These are phyloP conservation scores for Plasmopara viticola DNA, from an alignment of 352 stramenopile genomes.

Conservation along the genomic window DNA sequence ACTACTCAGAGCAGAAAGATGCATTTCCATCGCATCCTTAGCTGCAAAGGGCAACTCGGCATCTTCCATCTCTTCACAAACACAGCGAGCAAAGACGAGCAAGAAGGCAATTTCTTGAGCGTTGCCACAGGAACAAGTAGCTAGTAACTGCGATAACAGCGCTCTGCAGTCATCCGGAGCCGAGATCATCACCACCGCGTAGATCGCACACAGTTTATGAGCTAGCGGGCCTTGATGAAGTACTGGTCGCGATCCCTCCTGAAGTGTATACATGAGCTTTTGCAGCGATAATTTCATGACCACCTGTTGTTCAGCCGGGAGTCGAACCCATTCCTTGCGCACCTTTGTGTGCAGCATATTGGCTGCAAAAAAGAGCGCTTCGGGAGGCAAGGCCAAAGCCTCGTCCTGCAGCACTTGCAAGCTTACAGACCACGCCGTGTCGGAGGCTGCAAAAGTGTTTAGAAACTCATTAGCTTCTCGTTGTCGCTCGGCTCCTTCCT, in stretches of 20 bases:
- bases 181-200: constrained; percentile 50
- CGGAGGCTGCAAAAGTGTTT: constrained; percentile 40
- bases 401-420: constrained; percentile 49
- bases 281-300: constrained; percentile 35
- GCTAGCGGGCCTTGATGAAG: constrained; percentile 34
- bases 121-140: constrained; percentile 21
- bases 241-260: constrained; percentile 18
- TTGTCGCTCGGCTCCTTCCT: constrained; percentile 57
- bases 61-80: constrained; percentile 66
- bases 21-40: constrained; percentile 61
- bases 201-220: constrained; percentile 54
- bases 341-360: constrained; percentile 75
- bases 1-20: constrained; percentile 36
- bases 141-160: constrained; percentile 31
- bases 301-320: constrained; percentile 28
- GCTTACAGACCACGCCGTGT: constrained; percentile 44
- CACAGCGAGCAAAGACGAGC: constrained; percentile 45
- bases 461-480: constrained; percentile 68
- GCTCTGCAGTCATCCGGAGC: constrained; percentile 42
- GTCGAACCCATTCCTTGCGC: constrained; percentile 53
- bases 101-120: constrained; percentile 39
- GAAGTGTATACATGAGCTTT: constrained; percentile 28
- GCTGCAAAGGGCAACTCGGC: constrained; percentile 48
- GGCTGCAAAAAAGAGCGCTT: constrained; percentile 67
- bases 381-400: constrained; percentile 32